Percentiles rank a stretch among this genome's conserved stretches.
Conservation (phyloP, 495 filamentous ascomycete species). For the Venustampulla echinocandica region DNA sequence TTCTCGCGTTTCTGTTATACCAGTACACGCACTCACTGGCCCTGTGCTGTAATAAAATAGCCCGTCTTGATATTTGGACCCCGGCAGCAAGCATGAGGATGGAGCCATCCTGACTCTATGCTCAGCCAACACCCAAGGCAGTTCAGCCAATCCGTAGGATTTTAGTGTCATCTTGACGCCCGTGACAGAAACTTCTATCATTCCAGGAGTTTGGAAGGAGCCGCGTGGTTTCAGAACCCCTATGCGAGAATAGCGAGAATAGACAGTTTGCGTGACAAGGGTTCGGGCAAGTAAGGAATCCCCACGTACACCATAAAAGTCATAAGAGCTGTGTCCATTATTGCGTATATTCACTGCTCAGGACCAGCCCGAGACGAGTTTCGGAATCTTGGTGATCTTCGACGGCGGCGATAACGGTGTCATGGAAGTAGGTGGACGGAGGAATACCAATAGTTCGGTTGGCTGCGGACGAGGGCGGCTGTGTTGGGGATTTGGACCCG, state of each 20-base stretch:
- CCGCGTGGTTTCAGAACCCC: not conserved
- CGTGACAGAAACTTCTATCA: no score
- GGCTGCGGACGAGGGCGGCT: no score
- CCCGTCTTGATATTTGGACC: no score
- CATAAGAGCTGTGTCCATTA: constrained; percentile 23
- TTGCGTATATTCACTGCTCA: constrained; percentile 8
- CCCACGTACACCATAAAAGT: constrained; percentile 24
- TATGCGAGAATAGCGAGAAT: not conserved
- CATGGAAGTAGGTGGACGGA: not conserved
- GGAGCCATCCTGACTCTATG: no score
- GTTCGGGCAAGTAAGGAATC: constrained; percentile 5
- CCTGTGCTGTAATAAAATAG: no score
- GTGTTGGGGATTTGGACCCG: no score
- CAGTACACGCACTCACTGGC: no score
- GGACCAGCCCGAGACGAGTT: constrained; percentile 13
- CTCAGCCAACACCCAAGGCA: no score
- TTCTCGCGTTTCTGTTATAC: no score
- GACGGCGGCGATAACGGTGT: not conserved
- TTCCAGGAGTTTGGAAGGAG: no score
- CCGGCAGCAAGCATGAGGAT: no score
- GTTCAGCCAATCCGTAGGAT: not conserved
- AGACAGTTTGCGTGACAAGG: not conserved
- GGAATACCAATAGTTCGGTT: not conserved
- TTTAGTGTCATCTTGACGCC: no score
- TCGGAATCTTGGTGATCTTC: not conserved